Evolutionary conservation across 352 stramenopile genomes (phyloP).

Genomic region (Phytophthora nicotianae): DNA sequence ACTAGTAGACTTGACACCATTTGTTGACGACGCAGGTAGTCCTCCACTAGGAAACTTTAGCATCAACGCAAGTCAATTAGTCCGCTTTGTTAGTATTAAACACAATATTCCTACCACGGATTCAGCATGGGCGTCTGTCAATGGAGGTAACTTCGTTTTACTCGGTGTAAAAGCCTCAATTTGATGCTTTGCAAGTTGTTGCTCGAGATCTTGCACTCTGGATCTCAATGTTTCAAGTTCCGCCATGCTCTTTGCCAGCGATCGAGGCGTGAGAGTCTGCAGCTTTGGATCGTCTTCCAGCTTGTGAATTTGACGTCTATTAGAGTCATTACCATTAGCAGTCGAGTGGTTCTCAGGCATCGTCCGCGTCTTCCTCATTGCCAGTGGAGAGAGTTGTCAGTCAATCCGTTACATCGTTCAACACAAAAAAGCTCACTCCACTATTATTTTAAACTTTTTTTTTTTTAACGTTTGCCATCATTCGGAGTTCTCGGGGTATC

Average conservation of each 20-base stretch:
- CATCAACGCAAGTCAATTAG: neutral
- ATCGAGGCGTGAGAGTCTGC: slow-evolving; percentile 55
- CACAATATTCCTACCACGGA: slow-evolving; percentile 7
- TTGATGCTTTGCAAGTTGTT: slow-evolving; percentile 57
- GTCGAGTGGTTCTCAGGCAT: slow-evolving; percentile 21
- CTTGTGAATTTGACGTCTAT: slow-evolving; percentile 50
- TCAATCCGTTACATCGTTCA: slow-evolving; percentile 32
- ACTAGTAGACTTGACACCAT: slow-evolving; percentile 23
- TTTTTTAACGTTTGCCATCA: slow-evolving; percentile 30
- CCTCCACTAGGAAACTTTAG: slow-evolving; percentile 10
- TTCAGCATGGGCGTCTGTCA: slow-evolving; percentile 23
- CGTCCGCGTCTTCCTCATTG: slow-evolving; percentile 29
- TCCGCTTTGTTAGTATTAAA: too few relatives aligned
- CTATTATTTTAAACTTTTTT: slow-evolving; percentile 34
- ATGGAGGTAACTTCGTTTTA: slow-evolving; percentile 52
- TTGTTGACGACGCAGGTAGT: slow-evolving; percentile 1
- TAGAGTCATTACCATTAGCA: slow-evolving; percentile 19
- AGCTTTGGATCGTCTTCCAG: slow-evolving; percentile 52
- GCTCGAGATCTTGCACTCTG: slow-evolving; percentile 57
- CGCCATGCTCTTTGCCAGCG: slow-evolving; percentile 58
- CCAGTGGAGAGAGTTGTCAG: slow-evolving; percentile 6
- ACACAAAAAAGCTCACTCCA: neutral
- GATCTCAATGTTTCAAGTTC: slow-evolving; percentile 56
- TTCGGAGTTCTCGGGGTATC: slow-evolving; percentile 64
- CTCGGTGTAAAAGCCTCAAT: slow-evolving; percentile 42